Conservation (phyloP, 2,329 filamentous ascomycete species). For the Fusarium sp. region DNA sequence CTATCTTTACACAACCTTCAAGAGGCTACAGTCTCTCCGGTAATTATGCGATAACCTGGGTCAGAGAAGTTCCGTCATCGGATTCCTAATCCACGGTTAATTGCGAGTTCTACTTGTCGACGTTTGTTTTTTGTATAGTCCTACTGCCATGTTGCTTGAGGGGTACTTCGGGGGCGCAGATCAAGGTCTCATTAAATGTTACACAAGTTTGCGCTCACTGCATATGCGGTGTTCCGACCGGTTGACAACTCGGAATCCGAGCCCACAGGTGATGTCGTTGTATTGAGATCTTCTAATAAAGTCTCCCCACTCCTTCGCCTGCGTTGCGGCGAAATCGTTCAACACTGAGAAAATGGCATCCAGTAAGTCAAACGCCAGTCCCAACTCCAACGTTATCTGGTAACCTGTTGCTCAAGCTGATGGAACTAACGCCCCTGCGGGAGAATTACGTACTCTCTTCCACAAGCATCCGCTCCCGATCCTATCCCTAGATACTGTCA, state of each 20-base stretch:
- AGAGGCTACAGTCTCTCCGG: too few relatives aligned
- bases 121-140: too few relatives aligned
- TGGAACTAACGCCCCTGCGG: background rate
- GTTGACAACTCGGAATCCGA: background rate
- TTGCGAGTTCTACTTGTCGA: too few relatives aligned
- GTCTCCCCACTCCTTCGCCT: background rate
- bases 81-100: too few relatives aligned
- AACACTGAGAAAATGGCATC: background rate
- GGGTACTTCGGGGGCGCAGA: too few relatives aligned
- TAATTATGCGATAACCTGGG: too few relatives aligned
- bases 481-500: background rate
- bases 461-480: slow-evolving; percentile 13
- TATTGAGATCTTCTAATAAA: background rate
- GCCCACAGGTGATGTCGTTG: too few relatives aligned
- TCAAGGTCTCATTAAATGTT: background rate
- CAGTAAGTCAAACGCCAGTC: background rate
- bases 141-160: background rate
- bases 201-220: background rate
- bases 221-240: background rate
- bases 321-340: background rate
- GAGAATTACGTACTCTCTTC: background rate
- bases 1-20: too few relatives aligned
- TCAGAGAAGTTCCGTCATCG: too few relatives aligned
- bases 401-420: background rate
- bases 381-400: background rate